Percentiles rank a stretch among this genome's conserved stretches.
Conservation (phyloP, 2,329 filamentous ascomycete species). For the Simplicillium aogashimaense region DNA sequence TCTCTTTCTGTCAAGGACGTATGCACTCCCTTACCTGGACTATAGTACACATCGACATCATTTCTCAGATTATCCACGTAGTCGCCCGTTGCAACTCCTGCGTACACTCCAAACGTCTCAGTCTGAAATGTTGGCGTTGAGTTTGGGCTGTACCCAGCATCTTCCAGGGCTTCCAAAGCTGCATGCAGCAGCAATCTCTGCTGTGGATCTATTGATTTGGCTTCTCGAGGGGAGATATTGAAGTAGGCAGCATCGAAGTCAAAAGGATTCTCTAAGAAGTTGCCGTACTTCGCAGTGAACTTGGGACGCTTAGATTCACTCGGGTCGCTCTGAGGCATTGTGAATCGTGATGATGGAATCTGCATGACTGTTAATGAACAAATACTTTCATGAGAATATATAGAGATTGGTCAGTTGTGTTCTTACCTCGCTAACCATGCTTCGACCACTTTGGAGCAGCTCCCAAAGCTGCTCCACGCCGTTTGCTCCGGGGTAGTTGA, state of each 20-base stretch:
- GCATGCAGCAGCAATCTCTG: conserved; percentile 9
- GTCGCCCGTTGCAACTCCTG: conserved; percentile 13
- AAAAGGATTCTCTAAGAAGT: not conserved
- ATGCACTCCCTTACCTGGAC: not conserved
- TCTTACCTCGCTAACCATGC: conserved; percentile 3
- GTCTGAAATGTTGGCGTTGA: not conserved
- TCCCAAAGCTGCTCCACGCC: conserved; percentile 1
- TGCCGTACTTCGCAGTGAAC: not conserved
- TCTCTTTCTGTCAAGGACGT: not conserved
- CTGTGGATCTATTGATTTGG: conserved; percentile 6
- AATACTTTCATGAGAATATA: too few relatives aligned
- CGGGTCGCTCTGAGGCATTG: too few relatives aligned
- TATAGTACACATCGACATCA: not conserved
- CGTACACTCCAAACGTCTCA: conserved; percentile 15
- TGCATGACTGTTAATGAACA: too few relatives aligned
- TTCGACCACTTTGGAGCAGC: not conserved
- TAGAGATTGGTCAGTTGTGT: too few relatives aligned
- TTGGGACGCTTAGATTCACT: too few relatives aligned
- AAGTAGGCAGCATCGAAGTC: not conserved
- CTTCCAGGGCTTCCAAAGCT: conserved; percentile 9
- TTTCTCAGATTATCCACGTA: conserved; percentile 13
- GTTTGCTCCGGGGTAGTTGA: not conserved
- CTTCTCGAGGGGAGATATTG: conserved; percentile 1
- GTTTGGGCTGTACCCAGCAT: conserved; percentile 1
- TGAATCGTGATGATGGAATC: too few relatives aligned